Base-by-base conservation (phyloP, 129 eudicot species). In the Logfia minima region DNA sequence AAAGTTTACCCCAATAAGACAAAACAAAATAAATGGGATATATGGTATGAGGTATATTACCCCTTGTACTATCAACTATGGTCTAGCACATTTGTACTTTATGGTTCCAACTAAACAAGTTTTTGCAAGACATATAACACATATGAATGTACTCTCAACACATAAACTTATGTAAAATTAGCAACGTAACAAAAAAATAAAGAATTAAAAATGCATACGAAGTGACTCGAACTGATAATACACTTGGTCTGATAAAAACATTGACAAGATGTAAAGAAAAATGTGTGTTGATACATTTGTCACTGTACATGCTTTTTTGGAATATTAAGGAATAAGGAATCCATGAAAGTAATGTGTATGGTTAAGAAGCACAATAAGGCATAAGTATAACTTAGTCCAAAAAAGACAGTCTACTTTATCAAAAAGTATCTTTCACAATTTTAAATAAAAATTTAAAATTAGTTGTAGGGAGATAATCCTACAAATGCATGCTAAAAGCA, bases 1-100 rank as follows among this genome's bases (percentile, higher is more conserved):
- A 81, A 74, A 74, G 66, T 75, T 74, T 81, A 81, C 80, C 84
- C 71, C 41, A 26, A 32, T 75, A 68, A 81, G 84, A 81, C 84
- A 81, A 80, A 78, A 80, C 43, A 35, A 55, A 41, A 62, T 59
- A 53, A 74, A 41, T 28, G 43, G 35, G 24, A 72, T 28, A 41
- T 53, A 60, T 66, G 64, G 28, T 62, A 73, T 66, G 17, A 39
- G 75, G 70, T 26, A 53, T 80, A 58, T 56, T 74, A 76, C 79
- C 84, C 78, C 72, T 71, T 62, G 48, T 71, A 79, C 72, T 60
- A 60, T 63, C 32, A 71, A 62, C 26, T 52, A 22, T 35, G 43
- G 10, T 67, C 55, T 61, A 58, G 10, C 71, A 68, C 31, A 59
- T 53, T 77, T 59, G 66, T 26, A 19, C 32, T 60, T 59, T 60